Evolutionary conservation across 2,329 filamentous ascomycete genomes (phyloP), one percentile per base, ranked within the genome.

Genomic region (Epichloe bromicola): DNA sequence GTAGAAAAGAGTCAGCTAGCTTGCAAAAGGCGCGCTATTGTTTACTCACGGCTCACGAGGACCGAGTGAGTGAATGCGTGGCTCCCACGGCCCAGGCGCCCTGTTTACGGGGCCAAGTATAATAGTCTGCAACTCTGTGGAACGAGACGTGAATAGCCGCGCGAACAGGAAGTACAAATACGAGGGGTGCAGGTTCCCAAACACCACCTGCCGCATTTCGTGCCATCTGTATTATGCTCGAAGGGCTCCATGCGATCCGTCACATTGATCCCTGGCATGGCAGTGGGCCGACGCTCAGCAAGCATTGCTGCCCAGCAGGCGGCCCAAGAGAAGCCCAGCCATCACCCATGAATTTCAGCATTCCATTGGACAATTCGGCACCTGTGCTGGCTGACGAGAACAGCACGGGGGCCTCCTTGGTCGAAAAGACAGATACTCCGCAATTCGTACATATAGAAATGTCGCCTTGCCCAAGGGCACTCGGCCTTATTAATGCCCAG

Each of bases 271-370:
- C 44, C 17, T 36, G n/a, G 44, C 6, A 26, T n/a, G 39, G 34
- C 19, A 45, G 48, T 53, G 51, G 51, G 48, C 45, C 51, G 33
- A 46, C 12, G 17, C 14, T 42, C 23, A 4, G 23, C 10, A 7
- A 14, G 52, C 52, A 51, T 51, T 53, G 52, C 48, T 53, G 52
- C 52, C 52, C 45, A 53, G 49, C 37, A 44, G 10, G n/a, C 40
- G 17, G 26, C 30, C 8, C 7, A 42, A 20, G 5, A 10, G 10
- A 42, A 19, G 40, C 40, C 19, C 40, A 42, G 26, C 19, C 19
- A 12, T 4, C 38, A 23, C 40, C 30, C 30, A 30, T 30, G 30
- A 42, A 42, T 4, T 12, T 26, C 17, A 12, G 17, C 5, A 23
- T 42, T 33, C 23, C 23, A 34, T 30, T 45, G 43, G 30, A 45